Evolutionary conservation across 345 rosid species (phyloP).

Genomic region (Syzygium oleosum): DNA sequence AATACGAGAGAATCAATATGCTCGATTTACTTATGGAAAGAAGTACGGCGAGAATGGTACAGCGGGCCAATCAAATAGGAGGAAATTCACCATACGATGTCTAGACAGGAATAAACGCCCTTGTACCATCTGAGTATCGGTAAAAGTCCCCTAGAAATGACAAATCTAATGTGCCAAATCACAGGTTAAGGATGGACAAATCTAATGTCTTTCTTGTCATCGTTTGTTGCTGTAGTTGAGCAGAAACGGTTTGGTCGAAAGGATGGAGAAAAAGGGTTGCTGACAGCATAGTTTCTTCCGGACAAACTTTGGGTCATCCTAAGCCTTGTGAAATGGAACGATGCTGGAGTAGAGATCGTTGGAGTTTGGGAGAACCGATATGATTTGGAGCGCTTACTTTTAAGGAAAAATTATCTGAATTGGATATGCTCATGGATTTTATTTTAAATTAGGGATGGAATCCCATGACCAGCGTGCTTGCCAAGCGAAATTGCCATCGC

Average conservation of each 20-base stretch:
- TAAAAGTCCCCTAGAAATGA: background rate
- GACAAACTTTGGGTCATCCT: background rate
- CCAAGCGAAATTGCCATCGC: background rate
- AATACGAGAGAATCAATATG: background rate
- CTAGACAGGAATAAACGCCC: background rate
- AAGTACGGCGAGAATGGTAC: background rate
- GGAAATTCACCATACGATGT: background rate
- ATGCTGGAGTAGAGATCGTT: background rate
- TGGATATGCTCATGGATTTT: background rate
- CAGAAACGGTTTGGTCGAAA: background rate
- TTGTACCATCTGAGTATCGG: fast-evolving
- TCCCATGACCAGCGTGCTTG: background rate
- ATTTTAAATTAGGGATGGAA: background rate
- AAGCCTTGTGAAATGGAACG: background rate
- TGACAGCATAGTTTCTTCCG: background rate
- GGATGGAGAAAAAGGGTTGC: background rate
- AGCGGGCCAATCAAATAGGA: background rate
- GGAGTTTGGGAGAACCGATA: background rate
- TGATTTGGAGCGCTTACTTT: background rate
- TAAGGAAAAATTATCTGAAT: background rate
- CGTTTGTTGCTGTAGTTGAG: no score
- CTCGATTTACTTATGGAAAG: background rate
- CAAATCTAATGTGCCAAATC: background rate
- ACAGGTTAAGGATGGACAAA: no score
- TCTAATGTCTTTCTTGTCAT: no score